Evolutionary conservation across 305 asterid species (phyloP).

Genomic region (Fraxinus xanthoxyloides): DNA sequence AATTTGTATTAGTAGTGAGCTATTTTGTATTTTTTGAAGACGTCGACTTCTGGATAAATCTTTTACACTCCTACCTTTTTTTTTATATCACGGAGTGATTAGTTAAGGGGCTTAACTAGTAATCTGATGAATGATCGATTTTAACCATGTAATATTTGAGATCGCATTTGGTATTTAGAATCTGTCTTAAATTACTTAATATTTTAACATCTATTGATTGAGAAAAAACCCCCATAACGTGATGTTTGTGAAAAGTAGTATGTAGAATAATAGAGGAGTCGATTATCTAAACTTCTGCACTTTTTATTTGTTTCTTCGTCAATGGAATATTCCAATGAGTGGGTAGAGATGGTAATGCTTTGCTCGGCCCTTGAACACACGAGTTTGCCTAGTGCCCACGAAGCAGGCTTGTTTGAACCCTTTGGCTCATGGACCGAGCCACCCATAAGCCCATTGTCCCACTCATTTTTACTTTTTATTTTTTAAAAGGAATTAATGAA

Average conservation of each 20-base stretch:
- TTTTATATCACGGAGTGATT: not conserved
- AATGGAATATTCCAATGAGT: conserved; percentile 31
- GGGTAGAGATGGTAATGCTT: not conserved
- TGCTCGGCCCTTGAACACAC: not conserved
- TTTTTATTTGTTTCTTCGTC: conserved; percentile 8
- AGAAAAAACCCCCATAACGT: not conserved
- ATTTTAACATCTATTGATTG: not conserved
- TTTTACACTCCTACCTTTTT: not conserved
- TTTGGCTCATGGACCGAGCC: not conserved
- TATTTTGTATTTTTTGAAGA: not conserved
- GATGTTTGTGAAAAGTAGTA: not conserved
- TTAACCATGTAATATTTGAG: not conserved
- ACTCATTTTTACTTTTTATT: too few species aligned
- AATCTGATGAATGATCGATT: too few species aligned
- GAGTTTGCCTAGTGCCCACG: not conserved
- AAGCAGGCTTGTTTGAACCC: not conserved
- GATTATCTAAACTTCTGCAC: not conserved
- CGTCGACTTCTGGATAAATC: not conserved
- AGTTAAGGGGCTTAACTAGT: not conserved
- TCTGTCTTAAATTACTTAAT: not conserved
- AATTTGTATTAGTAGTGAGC: not conserved
- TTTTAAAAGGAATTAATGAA: too few species aligned
- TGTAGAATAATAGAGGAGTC: not conserved
- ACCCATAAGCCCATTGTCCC: not conserved
- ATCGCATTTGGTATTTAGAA: not conserved